Evolutionary conservation across 768 basidiomycete species (phyloP), one percentile per base, ranked within the genome.

Genomic region (Cubamyces sp.): DNA sequence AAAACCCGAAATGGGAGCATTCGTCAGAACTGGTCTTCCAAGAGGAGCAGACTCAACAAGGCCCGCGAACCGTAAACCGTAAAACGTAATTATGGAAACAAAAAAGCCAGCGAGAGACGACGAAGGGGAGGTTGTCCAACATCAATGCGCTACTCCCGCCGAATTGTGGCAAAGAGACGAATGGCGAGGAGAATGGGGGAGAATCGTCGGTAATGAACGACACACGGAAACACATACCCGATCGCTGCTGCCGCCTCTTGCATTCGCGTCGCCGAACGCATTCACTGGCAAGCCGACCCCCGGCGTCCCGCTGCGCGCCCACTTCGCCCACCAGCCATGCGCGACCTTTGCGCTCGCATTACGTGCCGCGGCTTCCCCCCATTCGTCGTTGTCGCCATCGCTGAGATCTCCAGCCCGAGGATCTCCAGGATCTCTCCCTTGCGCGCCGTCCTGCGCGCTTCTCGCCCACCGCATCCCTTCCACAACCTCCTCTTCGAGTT

Each of bases 241-340:
- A 58, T 61, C 64, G 53, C 49, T 45, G 43, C 49, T 45, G 43
- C 54, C 52, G 50, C 21, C 53, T 6, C 58, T 46, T 11, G 55
- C 19, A 46, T 26, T 23, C 34, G 34, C 34, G 11, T 9, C 34
- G 34, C 34, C 34, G 34, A 34, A 5, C 34, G 34, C 34, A 9
- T 34, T 34, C 34, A 9, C 6, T 7, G 1, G 34, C 34, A 34
- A 34, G 34, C 34, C 34, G 34, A 7, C 26, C 25, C 26, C 26
- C 47, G 47, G 7, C 9, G 45, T 49, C 26, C 43, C 70, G 46
- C 68, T 74, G 61, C 76, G 68, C 25, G 79, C 78, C 82, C 82
- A 87, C 56, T 76, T 77, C 11, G 79, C 74, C 76, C 80, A 77
- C 86, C 85, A 78, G 19, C 83, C 86, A 48, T 72, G 74, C 46